phyloP scores from a whole-genome alignment of 208 protist species.

The Acanthamoeba culbertsoni region DNA sequence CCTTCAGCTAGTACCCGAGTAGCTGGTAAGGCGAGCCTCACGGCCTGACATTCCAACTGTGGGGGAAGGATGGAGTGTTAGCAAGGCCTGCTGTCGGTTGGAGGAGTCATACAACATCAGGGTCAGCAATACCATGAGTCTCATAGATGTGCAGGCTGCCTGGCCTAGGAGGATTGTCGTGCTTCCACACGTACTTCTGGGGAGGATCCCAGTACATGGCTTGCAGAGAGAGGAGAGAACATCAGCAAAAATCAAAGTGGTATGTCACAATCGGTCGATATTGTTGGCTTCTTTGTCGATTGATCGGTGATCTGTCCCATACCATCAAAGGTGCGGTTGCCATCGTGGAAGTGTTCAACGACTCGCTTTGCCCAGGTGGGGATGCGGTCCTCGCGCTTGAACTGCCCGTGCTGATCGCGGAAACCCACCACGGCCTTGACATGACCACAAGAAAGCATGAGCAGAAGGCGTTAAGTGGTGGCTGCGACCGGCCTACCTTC shows the following conservation, averaged over 20 bases:
- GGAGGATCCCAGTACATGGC: constrained; percentile 79
- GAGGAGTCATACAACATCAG: too few species aligned
- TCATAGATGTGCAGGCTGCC: constrained; percentile 83
- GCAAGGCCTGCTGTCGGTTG: too few species aligned
- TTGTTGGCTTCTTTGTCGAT: too few species aligned
- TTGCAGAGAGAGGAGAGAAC: background rate
- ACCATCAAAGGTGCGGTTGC: background rate
- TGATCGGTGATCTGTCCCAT: background rate
- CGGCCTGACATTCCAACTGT: constrained; percentile 84
- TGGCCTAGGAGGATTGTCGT: constrained; percentile 66
- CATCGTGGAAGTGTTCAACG: constrained; percentile 69
- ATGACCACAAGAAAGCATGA: background rate
- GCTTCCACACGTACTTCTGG: constrained; percentile 74
- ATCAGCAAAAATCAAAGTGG: background rate
- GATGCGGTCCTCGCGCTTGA: constrained; percentile 72
- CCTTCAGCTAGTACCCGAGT: constrained; percentile 62
- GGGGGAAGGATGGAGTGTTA: too few species aligned
- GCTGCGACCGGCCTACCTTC: constrained; percentile 52
- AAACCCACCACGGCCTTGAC: background rate
- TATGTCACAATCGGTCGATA: background rate
- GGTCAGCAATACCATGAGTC: constrained; percentile 70
- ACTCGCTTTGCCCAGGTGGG: constrained; percentile 77
- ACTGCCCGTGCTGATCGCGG: constrained; percentile 57
- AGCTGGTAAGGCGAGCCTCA: constrained; percentile 76
- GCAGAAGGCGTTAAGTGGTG: background rate